phyloP scores from a whole-genome alignment of 371 early-diverging fungal species.

The Syncephalis plumigaleata region DNA sequence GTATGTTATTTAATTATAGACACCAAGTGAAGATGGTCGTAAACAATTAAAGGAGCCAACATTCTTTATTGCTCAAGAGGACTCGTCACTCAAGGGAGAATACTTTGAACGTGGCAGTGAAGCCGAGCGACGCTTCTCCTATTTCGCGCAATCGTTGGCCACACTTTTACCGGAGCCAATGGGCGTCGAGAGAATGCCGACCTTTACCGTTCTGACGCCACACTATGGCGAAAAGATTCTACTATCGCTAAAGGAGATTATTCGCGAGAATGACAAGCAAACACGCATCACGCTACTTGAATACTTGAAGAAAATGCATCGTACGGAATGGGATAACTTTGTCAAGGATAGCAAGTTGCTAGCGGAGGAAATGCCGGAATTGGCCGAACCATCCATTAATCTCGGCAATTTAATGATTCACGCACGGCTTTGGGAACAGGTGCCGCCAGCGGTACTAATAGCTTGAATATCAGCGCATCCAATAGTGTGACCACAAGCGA shows the following conservation, averaged over 20 bases:
- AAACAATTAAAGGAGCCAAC: constrained; percentile 57
- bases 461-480: constrained; percentile 9
- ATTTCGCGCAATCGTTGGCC: constrained; percentile 78
- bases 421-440: constrained; percentile 4
- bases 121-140: constrained; percentile 72
- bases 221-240: constrained; percentile 83
- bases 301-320: constrained; percentile 69
- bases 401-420: not conserved
- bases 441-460: constrained; percentile 10
- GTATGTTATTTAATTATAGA: too few relatives aligned
- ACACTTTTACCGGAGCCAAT: constrained; percentile 71
- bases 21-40: constrained; percentile 36
- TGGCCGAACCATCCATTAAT: constrained; percentile 1
- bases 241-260: constrained; percentile 63
- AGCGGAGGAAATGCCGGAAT: constrained; percentile 30
- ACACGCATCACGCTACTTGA: constrained; percentile 69
- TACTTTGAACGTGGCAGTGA: constrained; percentile 65
- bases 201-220: constrained; percentile 75
- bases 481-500: constrained; percentile 1
- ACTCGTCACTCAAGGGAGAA: constrained; percentile 54
- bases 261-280: constrained; percentile 66
- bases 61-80: constrained; percentile 73
- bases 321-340: constrained; percentile 83
- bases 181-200: constrained; percentile 71
- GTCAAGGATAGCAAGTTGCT: constrained; percentile 72